Conservation (phyloP, 2,329 filamentous ascomycete genomes). For the Knufia petricola region DNA sequence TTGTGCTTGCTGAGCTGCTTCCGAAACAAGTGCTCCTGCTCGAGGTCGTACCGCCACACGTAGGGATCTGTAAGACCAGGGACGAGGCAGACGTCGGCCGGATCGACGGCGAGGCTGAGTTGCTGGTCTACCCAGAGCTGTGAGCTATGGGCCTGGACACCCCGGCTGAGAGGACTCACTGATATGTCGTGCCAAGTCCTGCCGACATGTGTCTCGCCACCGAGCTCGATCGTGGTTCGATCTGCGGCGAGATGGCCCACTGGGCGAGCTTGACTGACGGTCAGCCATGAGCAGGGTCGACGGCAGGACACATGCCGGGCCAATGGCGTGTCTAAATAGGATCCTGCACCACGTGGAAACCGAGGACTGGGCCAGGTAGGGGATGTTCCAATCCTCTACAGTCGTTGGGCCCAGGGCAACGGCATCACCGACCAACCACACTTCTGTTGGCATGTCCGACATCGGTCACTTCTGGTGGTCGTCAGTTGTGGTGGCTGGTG, state of each 20-base stretch:
- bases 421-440: too few species aligned
- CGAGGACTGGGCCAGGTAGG: background rate
- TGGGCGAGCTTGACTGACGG: background rate
- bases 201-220: conserved; percentile 1
- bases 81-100: background rate
- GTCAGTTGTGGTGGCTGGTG: background rate
- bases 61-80: background rate
- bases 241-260: background rate
- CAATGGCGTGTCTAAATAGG: background rate
- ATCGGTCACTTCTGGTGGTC: conserved; percentile 1
- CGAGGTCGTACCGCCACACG: background rate
- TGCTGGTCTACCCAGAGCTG: background rate
- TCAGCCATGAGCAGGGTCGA: background rate
- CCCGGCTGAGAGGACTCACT: background rate
- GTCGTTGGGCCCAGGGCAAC: background rate
- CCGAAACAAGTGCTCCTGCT: conserved; percentile 1
- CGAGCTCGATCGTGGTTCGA: conserved; percentile 1
- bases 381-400: background rate
- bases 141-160: background rate
- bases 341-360: background rate
- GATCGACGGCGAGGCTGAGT: background rate
- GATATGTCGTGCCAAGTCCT: background rate
- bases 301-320: background rate
- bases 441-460: background rate
- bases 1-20: conserved; percentile 1